These are phyloP conservation scores for Gliomastix tumulicola DNA, from an alignment of 2,329 filamentous ascomycete genomes.

Conservation along the genomic window DNA sequence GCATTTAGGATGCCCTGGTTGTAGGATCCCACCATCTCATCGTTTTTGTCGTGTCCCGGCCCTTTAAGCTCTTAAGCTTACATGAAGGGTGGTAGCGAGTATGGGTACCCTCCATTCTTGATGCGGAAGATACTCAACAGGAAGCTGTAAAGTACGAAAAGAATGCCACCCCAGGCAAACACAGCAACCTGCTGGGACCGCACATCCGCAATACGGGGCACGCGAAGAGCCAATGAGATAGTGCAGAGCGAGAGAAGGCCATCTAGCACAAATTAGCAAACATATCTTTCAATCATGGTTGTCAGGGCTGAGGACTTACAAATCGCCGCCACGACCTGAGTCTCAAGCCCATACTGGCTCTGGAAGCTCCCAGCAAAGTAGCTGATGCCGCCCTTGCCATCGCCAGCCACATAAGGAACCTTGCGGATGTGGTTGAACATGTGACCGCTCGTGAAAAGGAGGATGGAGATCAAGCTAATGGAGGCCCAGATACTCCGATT, in stretches of 20 bases:
- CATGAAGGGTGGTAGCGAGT: conserved; percentile 86
- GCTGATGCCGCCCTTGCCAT: conserved; percentile 77
- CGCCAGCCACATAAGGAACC: conserved; percentile 82
- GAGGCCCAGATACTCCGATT: conserved; percentile 94
- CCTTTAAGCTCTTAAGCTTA: conserved; percentile 15
- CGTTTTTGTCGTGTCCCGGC: too few species aligned
- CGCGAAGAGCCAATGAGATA: conserved; percentile 86
- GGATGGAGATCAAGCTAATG: conserved; percentile 77
- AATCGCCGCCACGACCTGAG: conserved; percentile 87
- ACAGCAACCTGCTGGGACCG: conserved; percentile 76
- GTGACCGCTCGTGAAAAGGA: conserved; percentile 91
- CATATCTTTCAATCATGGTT: too few species aligned
- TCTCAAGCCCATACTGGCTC: conserved; percentile 89
- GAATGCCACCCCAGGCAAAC: conserved; percentile 67
- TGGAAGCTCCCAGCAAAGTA: conserved; percentile 93
- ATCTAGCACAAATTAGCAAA: conserved; percentile 23
- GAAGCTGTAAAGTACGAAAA: conserved; percentile 87
- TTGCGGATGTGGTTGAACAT: conserved; percentile 99
- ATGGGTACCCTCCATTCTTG: conserved; percentile 94
- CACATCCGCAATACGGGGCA: conserved; percentile 75
- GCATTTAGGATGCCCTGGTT: too few species aligned
- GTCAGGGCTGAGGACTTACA: conserved; percentile 62
- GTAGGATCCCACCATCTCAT: too few species aligned
- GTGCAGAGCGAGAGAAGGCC: conserved; percentile 81
- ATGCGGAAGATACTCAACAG: conserved; percentile 86